These are phyloP conservation scores for Ramalina intermedia DNA, from an alignment of 495 filamentous ascomycete genomes.

Conservation along the genomic window DNA sequence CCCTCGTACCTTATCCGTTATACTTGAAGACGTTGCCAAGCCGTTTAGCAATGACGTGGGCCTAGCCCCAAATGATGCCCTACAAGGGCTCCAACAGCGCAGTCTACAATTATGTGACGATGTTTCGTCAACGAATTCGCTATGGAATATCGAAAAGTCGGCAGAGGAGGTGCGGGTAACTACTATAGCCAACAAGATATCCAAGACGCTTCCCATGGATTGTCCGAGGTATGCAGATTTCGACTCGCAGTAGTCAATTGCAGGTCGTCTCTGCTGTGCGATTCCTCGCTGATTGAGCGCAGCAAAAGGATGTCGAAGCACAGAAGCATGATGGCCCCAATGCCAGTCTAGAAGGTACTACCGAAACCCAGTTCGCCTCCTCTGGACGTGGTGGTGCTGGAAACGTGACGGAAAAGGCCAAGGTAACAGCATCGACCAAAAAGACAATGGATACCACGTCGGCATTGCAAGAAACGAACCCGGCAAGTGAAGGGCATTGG, in stretches of 20 bases:
- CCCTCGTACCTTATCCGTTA: no score
- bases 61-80: no score
- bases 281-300: neutral
- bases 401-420: conserved; percentile 2
- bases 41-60: no score
- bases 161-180: conserved; percentile 16
- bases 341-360: neutral
- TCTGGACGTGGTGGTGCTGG: conserved; percentile 16
- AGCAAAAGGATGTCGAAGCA: conserved; percentile 11
- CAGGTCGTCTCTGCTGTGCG: neutral
- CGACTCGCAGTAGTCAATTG: no score
- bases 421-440: conserved; percentile 1
- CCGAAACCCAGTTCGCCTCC: neutral
- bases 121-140: neutral
- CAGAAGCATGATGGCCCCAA: neutral
- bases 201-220: conserved; percentile 1
- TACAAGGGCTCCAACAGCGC: no score
- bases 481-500: conserved; percentile 7
- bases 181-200: conserved; percentile 15
- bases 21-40: no score
- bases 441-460: conserved; percentile 3
- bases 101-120: no score
- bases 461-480: conserved; percentile 3
- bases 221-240: neutral
- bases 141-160: conserved; percentile 13